phyloP scores from a whole-genome alignment of 306 rosid species.

The Quercus variabilis region DNA sequence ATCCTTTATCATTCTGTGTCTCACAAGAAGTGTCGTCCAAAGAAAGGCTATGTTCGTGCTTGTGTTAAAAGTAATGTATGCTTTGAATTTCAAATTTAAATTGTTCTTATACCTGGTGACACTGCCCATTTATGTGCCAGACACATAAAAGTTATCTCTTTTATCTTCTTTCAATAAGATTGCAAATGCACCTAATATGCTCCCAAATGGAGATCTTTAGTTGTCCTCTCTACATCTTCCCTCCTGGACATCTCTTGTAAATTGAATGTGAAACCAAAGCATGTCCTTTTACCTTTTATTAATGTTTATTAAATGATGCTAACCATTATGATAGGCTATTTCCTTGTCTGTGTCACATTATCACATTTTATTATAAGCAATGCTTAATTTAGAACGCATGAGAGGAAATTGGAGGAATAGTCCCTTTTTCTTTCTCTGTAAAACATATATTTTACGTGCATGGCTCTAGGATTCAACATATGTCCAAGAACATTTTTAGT shows the following conservation, averaged over 20 bases:
- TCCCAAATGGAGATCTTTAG: too few relatives aligned
- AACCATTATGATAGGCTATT: background rate
- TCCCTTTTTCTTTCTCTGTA: background rate
- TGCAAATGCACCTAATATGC: background rate
- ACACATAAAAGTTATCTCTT: background rate
- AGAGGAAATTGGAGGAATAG: background rate
- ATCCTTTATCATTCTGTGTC: conserved; percentile 70
- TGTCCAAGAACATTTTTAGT: background rate
- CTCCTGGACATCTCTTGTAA: background rate
- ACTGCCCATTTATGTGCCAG: conserved; percentile 11
- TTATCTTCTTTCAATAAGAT: background rate
- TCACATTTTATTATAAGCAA: background rate
- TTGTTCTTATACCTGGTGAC: background rate
- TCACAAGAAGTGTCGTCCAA: conserved; percentile 66
- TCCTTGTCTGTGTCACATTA: background rate
- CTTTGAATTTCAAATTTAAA: conserved; percentile 31
- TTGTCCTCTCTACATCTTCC: background rate
- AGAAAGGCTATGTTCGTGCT: conserved; percentile 78
- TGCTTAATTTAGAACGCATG: background rate
- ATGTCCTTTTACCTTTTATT: background rate
- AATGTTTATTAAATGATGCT: background rate
- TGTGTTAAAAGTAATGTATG: conserved; percentile 89
- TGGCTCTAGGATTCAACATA: background rate
- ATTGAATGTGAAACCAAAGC: background rate
- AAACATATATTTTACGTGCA: background rate